Conservation (phyloP, 257 asterid genomes). For the Lycium ferocissimum region DNA sequence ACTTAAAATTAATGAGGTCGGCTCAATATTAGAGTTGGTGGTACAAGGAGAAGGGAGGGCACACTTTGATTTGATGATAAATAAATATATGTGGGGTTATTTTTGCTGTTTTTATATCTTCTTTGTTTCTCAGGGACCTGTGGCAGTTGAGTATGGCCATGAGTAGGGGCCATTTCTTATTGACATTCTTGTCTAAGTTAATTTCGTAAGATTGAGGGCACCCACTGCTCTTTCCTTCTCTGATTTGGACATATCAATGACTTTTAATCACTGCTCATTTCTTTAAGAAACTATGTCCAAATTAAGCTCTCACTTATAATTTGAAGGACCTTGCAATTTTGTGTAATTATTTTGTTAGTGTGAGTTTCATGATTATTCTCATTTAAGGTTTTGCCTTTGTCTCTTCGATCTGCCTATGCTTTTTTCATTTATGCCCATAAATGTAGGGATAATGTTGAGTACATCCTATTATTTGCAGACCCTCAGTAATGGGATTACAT, state of each 20-base stretch:
- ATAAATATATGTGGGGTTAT: background rate
- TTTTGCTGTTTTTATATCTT: background rate
- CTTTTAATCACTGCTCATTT: background rate
- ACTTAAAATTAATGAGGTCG: constrained; percentile 5
- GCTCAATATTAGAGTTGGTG: background rate
- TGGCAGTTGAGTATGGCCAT: constrained; percentile 3
- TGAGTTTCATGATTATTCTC: background rate
- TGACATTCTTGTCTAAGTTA: constrained; percentile 5
- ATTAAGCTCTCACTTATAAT: background rate
- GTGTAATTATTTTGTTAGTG: background rate
- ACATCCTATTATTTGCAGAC: too few species aligned
- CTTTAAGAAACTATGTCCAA: background rate
- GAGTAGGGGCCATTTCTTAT: background rate
- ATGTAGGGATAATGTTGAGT: too few species aligned
- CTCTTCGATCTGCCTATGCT: background rate
- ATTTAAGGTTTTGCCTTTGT: background rate
- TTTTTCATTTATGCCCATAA: too few species aligned
- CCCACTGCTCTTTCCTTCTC: constrained; percentile 8
- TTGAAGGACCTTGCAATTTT: background rate
- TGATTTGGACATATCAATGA: constrained; percentile 10
- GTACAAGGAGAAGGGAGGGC: constrained; percentile 16
- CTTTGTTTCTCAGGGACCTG: background rate
- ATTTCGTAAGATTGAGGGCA: constrained; percentile 6
- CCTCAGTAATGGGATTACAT: too few species aligned
- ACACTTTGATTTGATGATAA: background rate